Evolutionary conservation across 2,329 filamentous ascomycete species (phyloP), one percentile per base, ranked within the genome.

Genomic region (Botrytis byssoidea): DNA sequence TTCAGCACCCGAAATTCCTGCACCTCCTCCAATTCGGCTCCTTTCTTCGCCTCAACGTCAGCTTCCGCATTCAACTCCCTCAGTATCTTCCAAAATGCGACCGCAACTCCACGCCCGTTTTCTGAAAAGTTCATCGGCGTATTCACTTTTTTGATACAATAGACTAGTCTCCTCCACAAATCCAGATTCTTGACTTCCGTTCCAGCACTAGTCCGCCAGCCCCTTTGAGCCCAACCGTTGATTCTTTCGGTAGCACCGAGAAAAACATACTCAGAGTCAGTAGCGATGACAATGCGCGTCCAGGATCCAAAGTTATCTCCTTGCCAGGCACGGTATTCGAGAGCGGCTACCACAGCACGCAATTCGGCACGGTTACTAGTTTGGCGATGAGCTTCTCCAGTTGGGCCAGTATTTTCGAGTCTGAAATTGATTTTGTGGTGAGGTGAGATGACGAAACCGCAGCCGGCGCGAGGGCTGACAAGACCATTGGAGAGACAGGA

Each of bases 351-450:
- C 16, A 85, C 85, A 9, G 86, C 87, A 12, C 87, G 87, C 9
- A 89, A 83, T 77, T 89, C 86, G 8, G 88, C 88, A 6, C 87
- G 83, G 75, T 88, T 86, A 81, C 83, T 88, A n/a, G 82, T 88
- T 75, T 85, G 84, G 5, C 75, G 69, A 4, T 67, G 32, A 0
- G 10, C 1, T 40, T 67, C 65, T 46, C 77, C 44, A 3, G 32
- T 66, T 10, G 70, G 74, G 1, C 73, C 73, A 16, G 55, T 44
- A 25, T 74, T 69, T 72, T 75, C 68, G 22, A 75, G 71, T 20
- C 73, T 71, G 51, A 75, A 74, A 14, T 7, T 18, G 2, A 46
- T 4, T 32, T 32, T 57, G 4, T 44, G 7, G 1, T 20, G 14
- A 12, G 37, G 57, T 2, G 37, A 42, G 14, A 44, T 32, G 22